Evolutionary conservation across 2,329 filamentous ascomycete genomes (phyloP), one percentile per base, ranked within the genome.

Genomic region (Arthroderma sp.): DNA sequence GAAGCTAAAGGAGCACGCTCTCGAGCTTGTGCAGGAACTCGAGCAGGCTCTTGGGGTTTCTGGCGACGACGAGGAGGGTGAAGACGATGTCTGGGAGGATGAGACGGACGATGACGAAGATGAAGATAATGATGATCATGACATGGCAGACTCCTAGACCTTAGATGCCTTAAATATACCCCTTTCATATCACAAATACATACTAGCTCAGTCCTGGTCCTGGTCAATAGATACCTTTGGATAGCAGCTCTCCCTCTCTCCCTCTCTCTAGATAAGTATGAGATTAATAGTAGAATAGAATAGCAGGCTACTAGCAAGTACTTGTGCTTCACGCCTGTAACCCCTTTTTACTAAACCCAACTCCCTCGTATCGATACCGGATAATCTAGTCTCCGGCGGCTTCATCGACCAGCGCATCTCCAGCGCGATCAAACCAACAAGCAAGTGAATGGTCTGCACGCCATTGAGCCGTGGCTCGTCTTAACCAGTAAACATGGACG

Each of bases 31-130:
- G 2, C 66, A 71, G 41, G 77, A 75, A 56, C 81, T 90, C 59
- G 81, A 80, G 63, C 76, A 79, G 59, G 83, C 83, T 65, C 74
- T 91, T 2, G 85, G 84, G 2, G 76, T 79, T 11, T 73, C 76
- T 17, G 77, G 78, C 31, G 76, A 77, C 17, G 79, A 80, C 19
- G 76, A 76, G 37, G 70, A 35, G 15, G 56, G 58, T 5, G 51
- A 70, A 56, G 66, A 73, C 63, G 76, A 76, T 2, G 77, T 76
- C 9, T 76, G 76, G 49, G 80, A 80, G 21, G 76, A 74, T 43
- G 73, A 79, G 58, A 79, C 81, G 25, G 81, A 81, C 59, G 81
- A 79, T 61, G 75, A 73, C 11, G 70, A n/a, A n/a, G n/a, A 65
- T 28, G 62, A 61, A 17, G 66, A 70, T 51, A 72, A 75, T 56